Conservation (phyloP, 768 basidiomycete genomes). For the Suillus luteus region DNA sequence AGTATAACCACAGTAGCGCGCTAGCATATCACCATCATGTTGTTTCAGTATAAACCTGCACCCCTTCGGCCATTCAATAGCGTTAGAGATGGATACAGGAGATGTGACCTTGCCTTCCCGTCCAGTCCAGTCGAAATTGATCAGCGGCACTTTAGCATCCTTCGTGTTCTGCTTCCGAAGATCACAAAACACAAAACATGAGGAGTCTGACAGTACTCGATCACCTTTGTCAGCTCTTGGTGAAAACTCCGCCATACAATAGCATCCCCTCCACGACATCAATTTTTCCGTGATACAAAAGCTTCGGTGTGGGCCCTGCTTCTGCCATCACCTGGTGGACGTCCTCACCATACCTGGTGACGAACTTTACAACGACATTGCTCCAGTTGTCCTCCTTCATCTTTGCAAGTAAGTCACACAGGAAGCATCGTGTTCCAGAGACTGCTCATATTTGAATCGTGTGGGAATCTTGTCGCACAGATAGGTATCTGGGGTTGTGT, state of each 20-base stretch:
- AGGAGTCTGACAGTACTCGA: too few species aligned
- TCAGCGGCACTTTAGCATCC: too few species aligned
- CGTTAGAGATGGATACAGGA: too few species aligned
- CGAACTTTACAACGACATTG: slow-evolving; percentile 41
- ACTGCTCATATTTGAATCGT: slow-evolving; percentile 22
- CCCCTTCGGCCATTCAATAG: too few species aligned
- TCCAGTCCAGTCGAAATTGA: too few species aligned
- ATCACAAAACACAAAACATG: too few species aligned
- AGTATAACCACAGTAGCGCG: too few species aligned
- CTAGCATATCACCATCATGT: too few species aligned
- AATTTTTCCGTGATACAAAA: slow-evolving; percentile 34
- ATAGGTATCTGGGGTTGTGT: slow-evolving; percentile 21
- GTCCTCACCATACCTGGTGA: slow-evolving; percentile 32
- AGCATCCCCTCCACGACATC: slow-evolving; percentile 12
- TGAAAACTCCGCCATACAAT: slow-evolving; percentile 19
- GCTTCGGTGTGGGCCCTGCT: slow-evolving; percentile 28
- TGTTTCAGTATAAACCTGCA: too few species aligned
- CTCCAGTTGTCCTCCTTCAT: slow-evolving; percentile 5
- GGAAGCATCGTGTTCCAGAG: slow-evolving; percentile 21
- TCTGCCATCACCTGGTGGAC: slow-evolving; percentile 36
- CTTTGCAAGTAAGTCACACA: slow-evolving; percentile 30
- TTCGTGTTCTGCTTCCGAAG: too few species aligned
- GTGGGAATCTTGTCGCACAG: background rate
- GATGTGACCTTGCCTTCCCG: too few species aligned
- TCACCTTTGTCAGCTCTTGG: too few species aligned